Evolutionary conservation across 2,329 filamentous ascomycete genomes (phyloP), one percentile per base, ranked within the genome.

Genomic region (Diatrype stigma): DNA sequence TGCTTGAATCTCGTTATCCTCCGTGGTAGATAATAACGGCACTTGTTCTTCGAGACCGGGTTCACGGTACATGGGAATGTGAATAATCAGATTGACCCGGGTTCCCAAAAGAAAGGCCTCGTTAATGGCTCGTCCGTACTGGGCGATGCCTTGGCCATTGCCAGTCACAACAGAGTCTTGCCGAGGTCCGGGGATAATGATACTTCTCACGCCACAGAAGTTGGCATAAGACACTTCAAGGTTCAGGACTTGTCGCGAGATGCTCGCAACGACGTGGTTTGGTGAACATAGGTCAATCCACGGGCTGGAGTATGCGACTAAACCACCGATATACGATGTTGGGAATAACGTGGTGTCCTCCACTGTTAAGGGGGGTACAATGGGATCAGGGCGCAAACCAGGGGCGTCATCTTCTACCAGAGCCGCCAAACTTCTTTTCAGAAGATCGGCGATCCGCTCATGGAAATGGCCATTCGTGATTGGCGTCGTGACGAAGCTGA

Each of bases 141-240:
- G 89, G 0, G 86, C 63, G 77, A 80, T 65, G n/a, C 78, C 77
- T 64, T 75, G 72, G 58, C 75, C 71, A 45, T 72, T 74, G 14
- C 72, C 69, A 53, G 75, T 66, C 50, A 76, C 77, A 51, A 79
- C 77, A 51, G 82, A 77, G 57, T 86, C 81, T 14, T 82, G 72
- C 56, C 81, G 80, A 3, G 94, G 94, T 0, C 91, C 91, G 2
- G 87, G 85, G 28, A 99, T 77, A 47, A 97, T 75, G 52, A 97
- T 78, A 69, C 88, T 95, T 50, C 85, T 84, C 45, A 94, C 81
- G 34, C 95, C 95, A 64, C 91, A 96, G 71, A 97, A 99, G 56
- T 90, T 92, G 56, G 95, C 94, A 71, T 96, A 99, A 46, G 90
- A 89, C 45, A 97, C 81, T 67, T 99, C 94, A 37, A 96, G 79